A percentile compares a stretch with the other conserved stretches of the same genome.
These are phyloP conservation scores for Melampsora abietis-canadensis DNA, from an alignment of 1,284 basidiomycete species.

Conservation along the genomic window DNA sequence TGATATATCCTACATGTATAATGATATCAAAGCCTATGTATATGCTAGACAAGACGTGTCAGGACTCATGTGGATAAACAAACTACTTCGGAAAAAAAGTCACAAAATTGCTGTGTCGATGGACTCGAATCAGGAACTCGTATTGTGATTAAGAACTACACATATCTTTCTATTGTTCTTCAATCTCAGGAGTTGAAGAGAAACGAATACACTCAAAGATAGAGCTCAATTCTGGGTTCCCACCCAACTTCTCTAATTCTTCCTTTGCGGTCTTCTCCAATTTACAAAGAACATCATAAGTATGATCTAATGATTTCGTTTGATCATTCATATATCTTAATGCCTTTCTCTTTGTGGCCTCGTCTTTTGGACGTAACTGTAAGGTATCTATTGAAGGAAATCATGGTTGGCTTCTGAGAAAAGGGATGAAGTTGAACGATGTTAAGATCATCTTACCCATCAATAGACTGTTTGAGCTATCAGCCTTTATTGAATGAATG, in stretches of 20 bases:
- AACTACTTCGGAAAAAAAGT: no score
- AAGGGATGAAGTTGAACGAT: not conserved
- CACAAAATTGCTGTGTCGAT: no score
- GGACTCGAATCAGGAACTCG: no score
- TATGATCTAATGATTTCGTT: no score
- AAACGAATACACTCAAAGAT: conserved; percentile 56
- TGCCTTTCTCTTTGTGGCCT: conserved; percentile 72
- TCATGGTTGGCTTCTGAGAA: not conserved
- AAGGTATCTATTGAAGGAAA: conserved; percentile 65
- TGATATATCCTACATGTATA: no score
- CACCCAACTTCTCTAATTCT: conserved; percentile 63
- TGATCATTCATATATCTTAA: conserved; percentile 53
- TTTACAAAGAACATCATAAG: no score
- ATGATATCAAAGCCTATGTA: no score
- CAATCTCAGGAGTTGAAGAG: no score
- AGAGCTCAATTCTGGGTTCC: conserved; percentile 58
- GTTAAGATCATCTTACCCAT: conserved; percentile 64
- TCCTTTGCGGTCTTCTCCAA: conserved; percentile 57
- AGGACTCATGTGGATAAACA: no score
- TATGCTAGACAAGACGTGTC: no score
- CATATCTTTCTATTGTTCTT: no score
- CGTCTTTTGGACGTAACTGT: conserved; percentile 76
- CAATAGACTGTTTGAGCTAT: conserved; percentile 69
- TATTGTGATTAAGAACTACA: no score
- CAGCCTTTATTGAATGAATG: conserved; percentile 78